Evolutionary conservation across 306 rosid genomes (phyloP), one percentile per base, ranked within the genome.

Genomic region (Begonia loranthoides): DNA sequence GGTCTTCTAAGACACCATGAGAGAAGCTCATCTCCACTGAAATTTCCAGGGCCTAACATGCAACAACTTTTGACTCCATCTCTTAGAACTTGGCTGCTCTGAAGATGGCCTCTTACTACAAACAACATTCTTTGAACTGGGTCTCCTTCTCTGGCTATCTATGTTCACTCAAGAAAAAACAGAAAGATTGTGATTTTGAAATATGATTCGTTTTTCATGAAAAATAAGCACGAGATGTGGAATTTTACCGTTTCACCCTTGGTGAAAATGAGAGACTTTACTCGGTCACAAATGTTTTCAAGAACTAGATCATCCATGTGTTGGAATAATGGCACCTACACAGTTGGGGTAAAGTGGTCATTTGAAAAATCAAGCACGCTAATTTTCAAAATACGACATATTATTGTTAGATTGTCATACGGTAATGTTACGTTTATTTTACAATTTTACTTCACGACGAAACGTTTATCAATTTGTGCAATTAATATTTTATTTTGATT

Each of bases 1-100:
- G 97, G 97, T 12, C 83, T 67, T 24, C 94, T 62, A 9, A 90
- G 64, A 38, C 97, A 86, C 97, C 95, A 90, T 1, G 97, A 90
- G 1, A 90, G 89, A 0, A 90, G 83, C 70, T 86, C 97, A 21
- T 90, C 97, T 0, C 95, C 95, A 2, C 90, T 85, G 78, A 90
- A 90, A 70, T 85, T 85, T 24, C 97, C 95, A 0, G 95, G 97
- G 1, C 97, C 95, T 52, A 90, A 67, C 95, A 82, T 90, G 72
- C 95, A 85, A 51, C 72, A 90, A 62, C 97, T 90, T 52, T 85
- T 76, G 10, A 90, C 76, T 6, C 95, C 97, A 13, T 90, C 97
- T 36, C 97, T 52, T 6, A 90, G 81, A 13, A 73, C 71, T 70
- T 90, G 97, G 69, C 82, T 85, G 61, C 95, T 90, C 41, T 79